phyloP scores from a whole-genome alignment of 768 basidiomycete genomes.

The Amanita rubescens region DNA sequence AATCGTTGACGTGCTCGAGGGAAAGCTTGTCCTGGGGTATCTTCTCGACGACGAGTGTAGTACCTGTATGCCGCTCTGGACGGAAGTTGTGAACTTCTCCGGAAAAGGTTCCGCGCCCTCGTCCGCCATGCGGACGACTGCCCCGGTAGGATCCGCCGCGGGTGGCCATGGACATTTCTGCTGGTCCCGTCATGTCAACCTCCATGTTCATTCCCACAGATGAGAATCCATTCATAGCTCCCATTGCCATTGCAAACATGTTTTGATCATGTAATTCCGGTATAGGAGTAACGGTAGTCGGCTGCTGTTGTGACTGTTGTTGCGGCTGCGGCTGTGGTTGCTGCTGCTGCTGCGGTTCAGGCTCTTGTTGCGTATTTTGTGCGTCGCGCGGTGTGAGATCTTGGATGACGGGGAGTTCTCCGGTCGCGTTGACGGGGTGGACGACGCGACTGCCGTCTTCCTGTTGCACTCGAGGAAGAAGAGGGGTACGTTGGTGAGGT shows the following conservation, averaged over 20 bases:
- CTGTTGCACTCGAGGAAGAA: constrained; percentile 47
- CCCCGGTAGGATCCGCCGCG: constrained; percentile 25
- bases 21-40: constrained; percentile 81
- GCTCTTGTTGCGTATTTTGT: constrained; percentile 19
- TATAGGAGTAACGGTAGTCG: not conserved
- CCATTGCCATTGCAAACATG: constrained; percentile 10
- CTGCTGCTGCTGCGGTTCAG: constrained; percentile 14
- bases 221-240: constrained; percentile 10
- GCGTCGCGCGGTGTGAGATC: constrained; percentile 60
- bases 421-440: constrained; percentile 39
- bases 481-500: constrained; percentile 44
- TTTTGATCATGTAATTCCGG: constrained; percentile 9
- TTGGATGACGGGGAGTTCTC: constrained; percentile 79
- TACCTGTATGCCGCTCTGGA: constrained; percentile 60
- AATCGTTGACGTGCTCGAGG: constrained; percentile 70
- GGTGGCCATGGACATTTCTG: not conserved
- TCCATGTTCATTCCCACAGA: constrained; percentile 15
- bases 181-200: constrained; percentile 15
- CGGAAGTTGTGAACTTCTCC: constrained; percentile 62
- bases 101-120: constrained; percentile 53
- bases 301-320: constrained; percentile 1
- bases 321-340: constrained; percentile 8
- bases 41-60: constrained; percentile 89
- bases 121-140: constrained; percentile 26
- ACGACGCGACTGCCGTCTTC: constrained; percentile 40